phyloP scores from a whole-genome alignment of 371 early-diverging fungal species.

The Rhizopus stolonifer region DNA sequence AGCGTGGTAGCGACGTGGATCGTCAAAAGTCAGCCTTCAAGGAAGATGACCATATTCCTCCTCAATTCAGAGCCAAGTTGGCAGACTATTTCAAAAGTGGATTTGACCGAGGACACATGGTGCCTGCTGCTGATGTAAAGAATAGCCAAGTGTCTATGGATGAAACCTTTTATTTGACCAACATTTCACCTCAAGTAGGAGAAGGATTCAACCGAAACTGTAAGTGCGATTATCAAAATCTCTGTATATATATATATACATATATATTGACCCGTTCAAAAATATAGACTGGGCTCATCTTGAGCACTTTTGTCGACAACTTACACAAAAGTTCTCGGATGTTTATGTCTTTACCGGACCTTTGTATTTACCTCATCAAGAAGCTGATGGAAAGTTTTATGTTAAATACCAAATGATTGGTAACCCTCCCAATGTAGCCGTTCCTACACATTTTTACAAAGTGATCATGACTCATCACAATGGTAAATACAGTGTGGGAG shows the following conservation, averaged over 20 bases:
- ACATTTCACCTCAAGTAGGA: conserved; percentile 84
- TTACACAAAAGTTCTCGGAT: conserved; percentile 65
- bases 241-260: background rate
- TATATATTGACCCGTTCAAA: background rate
- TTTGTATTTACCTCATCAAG: conserved; percentile 73
- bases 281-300: conserved; percentile 78
- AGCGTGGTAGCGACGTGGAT: conserved; percentile 55
- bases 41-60: conserved; percentile 67
- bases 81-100: conserved; percentile 71
- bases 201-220: conserved; percentile 81
- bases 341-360: conserved; percentile 84
- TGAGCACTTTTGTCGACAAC: conserved; percentile 70
- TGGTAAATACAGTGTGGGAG: conserved; percentile 59
- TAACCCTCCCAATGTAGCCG: conserved; percentile 83
- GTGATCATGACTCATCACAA: conserved; percentile 64
- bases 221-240: too few species aligned
- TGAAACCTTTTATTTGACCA: conserved; percentile 77
- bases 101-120: conserved; percentile 86
- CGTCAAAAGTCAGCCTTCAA: conserved; percentile 69
- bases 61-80: conserved; percentile 66
- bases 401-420: conserved; percentile 91
- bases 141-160: conserved; percentile 68
- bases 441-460: conserved; percentile 94
- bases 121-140: conserved; percentile 81
- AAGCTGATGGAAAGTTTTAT: conserved; percentile 68